phyloP scores from a whole-genome alignment of 441 rosid genomes.

The Hura crepitans region DNA sequence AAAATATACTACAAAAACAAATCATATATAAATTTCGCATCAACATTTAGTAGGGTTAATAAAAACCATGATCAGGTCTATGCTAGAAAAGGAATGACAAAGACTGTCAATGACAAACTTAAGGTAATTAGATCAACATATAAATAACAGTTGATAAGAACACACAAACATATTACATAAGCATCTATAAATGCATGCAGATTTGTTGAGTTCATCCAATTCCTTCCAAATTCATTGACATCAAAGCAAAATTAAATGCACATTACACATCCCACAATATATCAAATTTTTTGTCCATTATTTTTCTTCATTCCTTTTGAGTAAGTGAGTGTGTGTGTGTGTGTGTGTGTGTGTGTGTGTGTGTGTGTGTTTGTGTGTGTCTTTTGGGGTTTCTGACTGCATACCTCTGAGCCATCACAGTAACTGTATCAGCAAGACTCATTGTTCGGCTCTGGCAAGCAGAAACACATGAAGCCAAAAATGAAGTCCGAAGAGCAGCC shows the following conservation, averaged over 20 bases:
- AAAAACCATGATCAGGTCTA: not conserved
- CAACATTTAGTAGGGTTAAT: too few relatives aligned
- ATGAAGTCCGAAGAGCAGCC: constrained; percentile 91
- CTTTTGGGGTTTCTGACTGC: not conserved
- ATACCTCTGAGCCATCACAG: constrained; percentile 93
- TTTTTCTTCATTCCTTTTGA: not conserved
- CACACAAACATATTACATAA: not conserved
- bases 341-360: not conserved
- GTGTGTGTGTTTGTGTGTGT: not conserved
- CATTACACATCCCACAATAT: constrained; percentile 6
- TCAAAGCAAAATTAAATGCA: not conserved
- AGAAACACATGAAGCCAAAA: constrained; percentile 92
- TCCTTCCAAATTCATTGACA: constrained; percentile 6
- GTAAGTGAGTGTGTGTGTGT: too few relatives aligned
- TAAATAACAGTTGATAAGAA: too few relatives aligned
- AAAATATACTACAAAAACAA: not conserved
- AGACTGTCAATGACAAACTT: not conserved
- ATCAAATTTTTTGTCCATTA: constrained; percentile 9
- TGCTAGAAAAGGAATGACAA: constrained; percentile 3
- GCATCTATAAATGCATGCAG: not conserved
- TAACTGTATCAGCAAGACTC: constrained; percentile 82
- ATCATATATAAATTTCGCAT: not conserved
- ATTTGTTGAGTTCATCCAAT: not conserved
- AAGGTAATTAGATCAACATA: not conserved
- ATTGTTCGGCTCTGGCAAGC: constrained; percentile 87